Evolutionary conservation across 2,329 filamentous ascomycete species (phyloP).

Genomic region (Ophiostoma perfectum): DNA sequence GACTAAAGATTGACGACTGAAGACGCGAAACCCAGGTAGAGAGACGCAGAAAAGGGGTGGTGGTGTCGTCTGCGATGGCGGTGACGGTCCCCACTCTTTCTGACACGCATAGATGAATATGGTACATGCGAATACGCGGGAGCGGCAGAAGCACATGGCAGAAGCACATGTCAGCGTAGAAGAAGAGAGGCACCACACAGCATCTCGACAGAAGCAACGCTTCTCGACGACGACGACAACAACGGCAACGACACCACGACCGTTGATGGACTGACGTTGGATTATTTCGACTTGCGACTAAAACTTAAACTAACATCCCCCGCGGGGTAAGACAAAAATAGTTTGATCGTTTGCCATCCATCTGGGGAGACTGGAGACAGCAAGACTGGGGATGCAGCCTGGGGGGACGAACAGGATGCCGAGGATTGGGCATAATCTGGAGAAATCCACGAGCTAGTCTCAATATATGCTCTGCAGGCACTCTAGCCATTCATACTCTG

Average conservation of each 20-base stretch:
- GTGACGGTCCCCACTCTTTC: background rate
- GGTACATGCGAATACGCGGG: slow-evolving; percentile 11
- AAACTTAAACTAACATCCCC: slow-evolving; percentile 1
- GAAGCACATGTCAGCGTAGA: slow-evolving; percentile 9
- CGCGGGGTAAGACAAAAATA: slow-evolving; percentile 14
- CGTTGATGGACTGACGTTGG: background rate
- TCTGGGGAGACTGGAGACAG: slow-evolving; percentile 5
- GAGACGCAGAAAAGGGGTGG: background rate
- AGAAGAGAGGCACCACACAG: background rate
- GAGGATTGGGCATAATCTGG: slow-evolving; percentile 1
- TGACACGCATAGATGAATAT: background rate
- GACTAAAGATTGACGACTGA: too few relatives aligned
- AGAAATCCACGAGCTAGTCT: background rate
- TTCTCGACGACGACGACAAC: background rate
- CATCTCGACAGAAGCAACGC: background rate
- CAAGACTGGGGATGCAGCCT: background rate
- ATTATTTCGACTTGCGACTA: background rate
- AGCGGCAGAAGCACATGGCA: slow-evolving; percentile 12
- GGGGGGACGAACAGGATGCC: background rate
- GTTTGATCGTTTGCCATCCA: background rate
- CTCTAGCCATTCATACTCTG: background rate
- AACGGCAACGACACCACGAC: background rate
- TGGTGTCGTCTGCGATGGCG: background rate
- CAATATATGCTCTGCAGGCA: background rate
- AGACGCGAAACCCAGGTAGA: too few relatives aligned